These are phyloP conservation scores for Apiotrichum domesticum DNA, from an alignment of 1,284 basidiomycete genomes.

Conservation along the genomic window DNA sequence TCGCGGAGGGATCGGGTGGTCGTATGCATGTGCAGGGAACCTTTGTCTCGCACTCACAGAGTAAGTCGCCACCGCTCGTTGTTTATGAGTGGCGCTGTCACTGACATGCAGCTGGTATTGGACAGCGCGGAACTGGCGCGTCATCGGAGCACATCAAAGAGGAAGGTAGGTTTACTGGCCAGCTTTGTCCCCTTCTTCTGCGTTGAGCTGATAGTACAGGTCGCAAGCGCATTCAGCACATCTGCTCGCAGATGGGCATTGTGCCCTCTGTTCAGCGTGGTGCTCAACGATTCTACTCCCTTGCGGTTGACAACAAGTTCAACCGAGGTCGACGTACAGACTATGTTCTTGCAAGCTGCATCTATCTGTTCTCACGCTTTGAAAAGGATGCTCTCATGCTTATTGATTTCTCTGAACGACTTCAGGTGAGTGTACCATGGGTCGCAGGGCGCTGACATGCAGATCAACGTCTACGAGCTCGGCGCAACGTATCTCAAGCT, in stretches of 20 bases:
- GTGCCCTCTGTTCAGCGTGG: slow-evolving; percentile 73
- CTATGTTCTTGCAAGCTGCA: slow-evolving; percentile 90
- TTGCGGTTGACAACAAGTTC: slow-evolving; percentile 90
- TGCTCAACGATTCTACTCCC: slow-evolving; percentile 82
- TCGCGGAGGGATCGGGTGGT: slow-evolving; percentile 86
- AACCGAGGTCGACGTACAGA: slow-evolving; percentile 86
- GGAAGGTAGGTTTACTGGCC: slow-evolving; percentile 24
- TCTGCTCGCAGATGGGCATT: slow-evolving; percentile 70
- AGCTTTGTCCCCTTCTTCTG: background rate
- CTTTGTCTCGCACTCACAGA: slow-evolving; percentile 85
- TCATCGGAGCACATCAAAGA: slow-evolving; percentile 35
- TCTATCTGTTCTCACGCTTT: slow-evolving; percentile 89
- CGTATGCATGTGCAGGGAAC: slow-evolving; percentile 93
- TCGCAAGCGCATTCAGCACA: slow-evolving; percentile 70
- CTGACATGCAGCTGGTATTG: slow-evolving; percentile 24
- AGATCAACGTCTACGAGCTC: slow-evolving; percentile 98
- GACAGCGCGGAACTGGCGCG: slow-evolving; percentile 20
- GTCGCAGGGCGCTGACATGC: slow-evolving; percentile 2
- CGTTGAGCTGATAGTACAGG: slow-evolving; percentile 50
- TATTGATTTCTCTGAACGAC: slow-evolving; percentile 91
- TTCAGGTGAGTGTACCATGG: slow-evolving; percentile 57
- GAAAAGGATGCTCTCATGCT: slow-evolving; percentile 89
- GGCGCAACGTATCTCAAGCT: slow-evolving; percentile 95
- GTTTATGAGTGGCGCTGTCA: slow-evolving; percentile 38
- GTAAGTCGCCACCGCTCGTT: slow-evolving; percentile 49